Percentiles rank a stretch among this genome's conserved stretches.
Conservation (phyloP, 768 basidiomycete genomes). For the Coprinopsis strossmayeri region DNA sequence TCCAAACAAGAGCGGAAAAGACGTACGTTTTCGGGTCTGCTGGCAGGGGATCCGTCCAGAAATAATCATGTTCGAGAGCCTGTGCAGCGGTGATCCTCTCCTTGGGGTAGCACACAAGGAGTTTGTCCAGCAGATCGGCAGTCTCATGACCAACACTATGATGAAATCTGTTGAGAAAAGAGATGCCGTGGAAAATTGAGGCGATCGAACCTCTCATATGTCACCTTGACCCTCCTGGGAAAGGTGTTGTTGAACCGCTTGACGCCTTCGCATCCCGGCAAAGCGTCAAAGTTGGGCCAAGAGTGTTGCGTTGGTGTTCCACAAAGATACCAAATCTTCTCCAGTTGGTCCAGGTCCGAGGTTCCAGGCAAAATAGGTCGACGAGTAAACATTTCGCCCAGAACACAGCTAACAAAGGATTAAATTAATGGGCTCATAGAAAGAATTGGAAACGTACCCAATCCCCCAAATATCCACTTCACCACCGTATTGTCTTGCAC, state of each 20-base stretch:
- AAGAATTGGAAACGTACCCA: constrained; percentile 47
- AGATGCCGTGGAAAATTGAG: background rate
- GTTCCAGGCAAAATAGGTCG: constrained; percentile 83
- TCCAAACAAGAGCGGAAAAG: too few species aligned
- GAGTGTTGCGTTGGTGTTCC: constrained; percentile 80
- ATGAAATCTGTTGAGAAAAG: constrained; percentile 4
- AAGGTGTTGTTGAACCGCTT: constrained; percentile 48
- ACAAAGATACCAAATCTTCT: constrained; percentile 85
- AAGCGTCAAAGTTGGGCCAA: constrained; percentile 70
- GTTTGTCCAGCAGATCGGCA: constrained; percentile 73
- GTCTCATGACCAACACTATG: constrained; percentile 66
- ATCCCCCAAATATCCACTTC: constrained; percentile 98
- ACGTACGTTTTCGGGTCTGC: constrained; percentile 73
- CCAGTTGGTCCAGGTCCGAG: constrained; percentile 87
- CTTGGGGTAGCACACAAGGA: constrained; percentile 78
- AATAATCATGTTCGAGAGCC: constrained; percentile 90
- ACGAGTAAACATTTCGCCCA: constrained; percentile 94
- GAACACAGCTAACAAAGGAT: constrained; percentile 59
- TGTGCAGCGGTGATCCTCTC: constrained; percentile 79
- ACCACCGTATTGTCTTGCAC: constrained; percentile 83
- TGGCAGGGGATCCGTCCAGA: constrained; percentile 87
- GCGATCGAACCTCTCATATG: constrained; percentile 48
- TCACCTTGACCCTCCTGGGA: constrained; percentile 47
- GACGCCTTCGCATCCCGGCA: constrained; percentile 78
- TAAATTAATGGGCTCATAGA: background rate